Conservation (phyloP, 768 basidiomycete species). For the Erythrobasidium yunnanense region DNA sequence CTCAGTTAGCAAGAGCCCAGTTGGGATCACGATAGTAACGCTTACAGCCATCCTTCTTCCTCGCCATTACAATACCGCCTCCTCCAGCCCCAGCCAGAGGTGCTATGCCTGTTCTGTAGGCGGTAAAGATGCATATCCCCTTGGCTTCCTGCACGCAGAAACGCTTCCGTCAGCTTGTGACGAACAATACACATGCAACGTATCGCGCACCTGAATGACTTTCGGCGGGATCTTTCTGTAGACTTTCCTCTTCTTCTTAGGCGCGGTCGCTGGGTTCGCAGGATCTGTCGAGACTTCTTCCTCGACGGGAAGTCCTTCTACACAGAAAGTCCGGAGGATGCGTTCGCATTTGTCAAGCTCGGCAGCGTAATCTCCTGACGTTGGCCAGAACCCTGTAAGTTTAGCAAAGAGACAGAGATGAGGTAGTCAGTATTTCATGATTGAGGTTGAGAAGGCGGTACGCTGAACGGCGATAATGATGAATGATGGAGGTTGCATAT, state of each 20-base stretch:
- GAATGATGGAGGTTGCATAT: background rate
- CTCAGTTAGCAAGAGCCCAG: background rate
- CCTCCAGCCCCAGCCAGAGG: constrained; percentile 15
- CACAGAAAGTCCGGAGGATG: constrained; percentile 38
- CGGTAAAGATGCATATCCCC: background rate
- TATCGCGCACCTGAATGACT: constrained; percentile 24
- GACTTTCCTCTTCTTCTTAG: constrained; percentile 28
- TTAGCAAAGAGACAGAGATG: background rate
- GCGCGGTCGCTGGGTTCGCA: background rate
- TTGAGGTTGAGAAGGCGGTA: too few relatives aligned
- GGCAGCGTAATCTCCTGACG: constrained; percentile 26
- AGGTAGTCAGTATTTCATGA: too few relatives aligned
- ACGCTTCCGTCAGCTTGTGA: background rate
- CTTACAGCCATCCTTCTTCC: constrained; percentile 29
- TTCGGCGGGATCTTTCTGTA: constrained; percentile 35
- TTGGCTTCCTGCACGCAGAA: background rate
- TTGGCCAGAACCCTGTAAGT: constrained; percentile 30
- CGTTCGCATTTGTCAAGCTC: constrained; percentile 37
- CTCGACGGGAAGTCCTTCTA: constrained; percentile 26
- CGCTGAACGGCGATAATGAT: too few relatives aligned
- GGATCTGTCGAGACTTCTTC: constrained; percentile 9
- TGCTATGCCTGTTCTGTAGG: constrained; percentile 12
- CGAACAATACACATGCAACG: too few relatives aligned
- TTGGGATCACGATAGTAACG: background rate
- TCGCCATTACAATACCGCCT: constrained; percentile 29